Base-by-base conservation (phyloP, 2,329 filamentous ascomycete genomes). In the Hypocreales sp. region DNA sequence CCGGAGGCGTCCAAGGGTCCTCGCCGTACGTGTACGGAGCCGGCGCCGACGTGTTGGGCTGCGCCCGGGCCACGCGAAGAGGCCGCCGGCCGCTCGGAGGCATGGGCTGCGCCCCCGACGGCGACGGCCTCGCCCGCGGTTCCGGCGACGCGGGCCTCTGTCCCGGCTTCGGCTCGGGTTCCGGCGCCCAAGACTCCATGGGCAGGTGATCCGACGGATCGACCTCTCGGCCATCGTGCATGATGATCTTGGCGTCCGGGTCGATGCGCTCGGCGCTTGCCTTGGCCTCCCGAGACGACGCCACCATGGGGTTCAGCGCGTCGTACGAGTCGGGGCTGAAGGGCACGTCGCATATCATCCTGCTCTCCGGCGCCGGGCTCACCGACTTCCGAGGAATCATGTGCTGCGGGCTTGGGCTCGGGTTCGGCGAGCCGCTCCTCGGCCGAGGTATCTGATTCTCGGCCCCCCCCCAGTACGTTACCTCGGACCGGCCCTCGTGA, bases 121-220 rank as follows among this genome's bases (percentile, higher is more conserved):
- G 54, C 3, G 61, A 50, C 6, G 61, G 57, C 18, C 68, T 56
- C 5, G 56, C 46, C 15, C 45, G 46, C 19, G 46, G 30, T 27
- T 55, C 46, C 29, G 42, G 34, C 2, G 45, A 39, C 12, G 43
- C 32, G 26, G 45, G 35, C 23, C 37, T 44, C 15, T 40, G 33
- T 3, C 31, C 34, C 17, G 45, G 35, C 33, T 51, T 51, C 2
- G 65, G 62, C 38, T 80, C 75, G 0, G 79, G 79, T 41, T 84
- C 79, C 0, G 79, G 78, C 2, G 79, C 79, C 78, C 78, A 84
- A 2, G 71, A 71, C 30, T 80, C 72, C 45, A 82, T 68, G 0
- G 80, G 80, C 10, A 86, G 60, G 44, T 86, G 79, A 47, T 87
- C 80, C 1, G 78, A 82, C 1, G 80, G 80, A 42, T 87, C 80